Base-by-base conservation (phyloP, 2,329 filamentous ascomycete species). In the Ceratocystis harringtonii region DNA sequence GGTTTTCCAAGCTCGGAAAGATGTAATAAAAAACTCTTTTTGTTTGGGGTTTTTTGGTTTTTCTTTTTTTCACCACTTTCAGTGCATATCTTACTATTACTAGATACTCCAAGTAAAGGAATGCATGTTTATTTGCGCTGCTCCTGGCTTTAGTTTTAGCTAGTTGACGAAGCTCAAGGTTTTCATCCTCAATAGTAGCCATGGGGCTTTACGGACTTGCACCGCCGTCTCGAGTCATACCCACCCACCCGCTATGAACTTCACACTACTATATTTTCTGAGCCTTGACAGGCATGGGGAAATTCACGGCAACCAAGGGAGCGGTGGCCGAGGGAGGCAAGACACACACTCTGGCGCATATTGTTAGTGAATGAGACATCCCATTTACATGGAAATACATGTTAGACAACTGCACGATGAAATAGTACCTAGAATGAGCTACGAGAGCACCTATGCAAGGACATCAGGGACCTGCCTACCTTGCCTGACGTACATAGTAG, bases 151-250 rank as follows among this genome's bases (percentile, higher is more conserved):
- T 41, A 15, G 36, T 15, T 41, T 44, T 17, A 17, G 28, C 55
- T 36, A 32, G 28, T 15, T 19, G 10, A 8, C n/a, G 17, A n/a
- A 36, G 55, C 28, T 36, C 28, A 58, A 36, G 55, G n/a, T 58
- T 58, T 58, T 58, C 55, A 36, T 58, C 52, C 28, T 57, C 32
- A 25, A 44, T 30, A 52, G 61, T 4, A 12, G 61, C 61, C 55
- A 58, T 32, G 28, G 62, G 61, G 50, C 48, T 43, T 36, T 44
- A 58, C 65, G 65, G 65, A 64, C 65, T 66, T 66, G 50, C 52
- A 60, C 65, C 61, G 55, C 65, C 65, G 65, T 58, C 44, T 45
- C 52, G 65, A 66, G 65, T 64, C 65, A 66, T 66, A 66, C 10
- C 50, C 41, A 62, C 41, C 41, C 41, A 32, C 6, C 8, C 61